These are phyloP conservation scores for Eucalyptus marginata DNA, from an alignment of 345 rosid species.

Conservation along the genomic window DNA sequence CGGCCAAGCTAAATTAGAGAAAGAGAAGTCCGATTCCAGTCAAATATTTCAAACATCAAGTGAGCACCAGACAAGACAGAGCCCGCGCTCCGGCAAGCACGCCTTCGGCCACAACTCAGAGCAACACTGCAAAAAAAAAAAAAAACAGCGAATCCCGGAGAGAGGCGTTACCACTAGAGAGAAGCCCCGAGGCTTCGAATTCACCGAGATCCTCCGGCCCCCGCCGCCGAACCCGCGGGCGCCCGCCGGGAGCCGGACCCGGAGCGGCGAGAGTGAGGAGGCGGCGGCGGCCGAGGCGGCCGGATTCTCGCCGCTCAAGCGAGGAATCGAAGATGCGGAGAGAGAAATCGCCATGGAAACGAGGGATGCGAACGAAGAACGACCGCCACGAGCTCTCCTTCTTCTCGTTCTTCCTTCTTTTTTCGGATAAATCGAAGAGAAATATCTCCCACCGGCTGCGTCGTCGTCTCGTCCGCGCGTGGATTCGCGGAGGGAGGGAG, in stretches of 20 bases:
- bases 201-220: not conserved
- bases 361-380: not conserved
- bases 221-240: not conserved
- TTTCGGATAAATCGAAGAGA: not conserved
- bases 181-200: not conserved
- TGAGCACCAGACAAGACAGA: not conserved
- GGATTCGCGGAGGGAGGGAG: not conserved
- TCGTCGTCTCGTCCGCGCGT: not conserved
- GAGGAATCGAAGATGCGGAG: constrained; percentile 14
- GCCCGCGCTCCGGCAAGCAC: not conserved
- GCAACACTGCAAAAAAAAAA: not conserved
- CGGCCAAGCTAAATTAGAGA: not conserved
- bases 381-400: not conserved
- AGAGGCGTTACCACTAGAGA: not conserved
- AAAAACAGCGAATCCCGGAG: not conserved
- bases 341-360: constrained; percentile 45
- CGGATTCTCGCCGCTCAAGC: not conserved
- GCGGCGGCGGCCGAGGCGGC: not conserved
- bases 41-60: not conserved
- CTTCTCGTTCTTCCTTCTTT: not conserved
- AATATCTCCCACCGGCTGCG: not conserved
- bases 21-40: not conserved
- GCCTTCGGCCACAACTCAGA: not conserved
- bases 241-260: not conserved
- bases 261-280: constrained; percentile 3